Evolutionary conservation across 2,329 filamentous ascomycete genomes (phyloP), one percentile per base, ranked within the genome.

Genomic region (Bipolaris oryzae): DNA sequence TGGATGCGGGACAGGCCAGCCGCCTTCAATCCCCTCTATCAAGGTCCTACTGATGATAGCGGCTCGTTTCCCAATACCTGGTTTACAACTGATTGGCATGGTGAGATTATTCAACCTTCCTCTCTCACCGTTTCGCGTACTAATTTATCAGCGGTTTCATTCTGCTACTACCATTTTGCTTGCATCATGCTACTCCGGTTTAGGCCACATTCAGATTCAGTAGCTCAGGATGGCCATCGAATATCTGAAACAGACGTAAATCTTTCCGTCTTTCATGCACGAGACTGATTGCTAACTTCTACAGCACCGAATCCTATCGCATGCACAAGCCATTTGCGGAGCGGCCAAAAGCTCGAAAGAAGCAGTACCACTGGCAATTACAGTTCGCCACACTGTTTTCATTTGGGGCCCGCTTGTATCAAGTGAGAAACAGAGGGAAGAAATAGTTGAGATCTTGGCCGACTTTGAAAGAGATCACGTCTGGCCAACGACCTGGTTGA

Each of bases 41-140:
- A 63, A 25, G 66, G 65, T 9, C 48, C 58, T n/a, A 49, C 58
- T 7, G 45, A 35, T 20, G 45, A 60, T 11, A 25, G 46, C 7
- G 60, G 62, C 18, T 50, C 55, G 1, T 72, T 74, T n/a, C 65
- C 68, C 5, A 61, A 64, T 7, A 67, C 68, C 1, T 64, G 60
- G 56, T 74, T 74, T 43, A 65, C 66, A n/a, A 62, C 70, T 16
- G 71, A 74, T 25, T 72, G 70, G 70, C 71, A 73, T 46, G 64
- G 71, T 72, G 57, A 50, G 64, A 53, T 2, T 25, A 5, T 18
- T 7, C 13, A 21, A 21, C 3, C 20, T n/a, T 5, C 5, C n/a
- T 7, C 18, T 15, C n/a, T 33, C 5, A 15, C 16, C 7, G 11
- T 7, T 25, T 47, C 55, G 20, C 61, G 51, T 21, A 35, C 20